These are phyloP conservation scores for Andrographis paniculata DNA, from an alignment of 305 asterid species.

Conservation along the genomic window DNA sequence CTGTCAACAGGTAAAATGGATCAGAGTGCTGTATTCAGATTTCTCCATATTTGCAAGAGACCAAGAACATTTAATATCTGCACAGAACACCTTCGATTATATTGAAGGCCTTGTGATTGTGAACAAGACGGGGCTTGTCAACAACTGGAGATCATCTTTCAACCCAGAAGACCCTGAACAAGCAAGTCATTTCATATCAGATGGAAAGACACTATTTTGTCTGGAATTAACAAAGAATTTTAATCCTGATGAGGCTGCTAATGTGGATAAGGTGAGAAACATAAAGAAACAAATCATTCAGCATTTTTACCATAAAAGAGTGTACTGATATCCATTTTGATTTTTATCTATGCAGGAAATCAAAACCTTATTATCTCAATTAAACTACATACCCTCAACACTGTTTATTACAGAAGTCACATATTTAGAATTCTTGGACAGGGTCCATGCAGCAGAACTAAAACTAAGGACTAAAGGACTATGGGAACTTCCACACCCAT, in stretches of 20 bases:
- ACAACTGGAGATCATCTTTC: conserved; percentile 76
- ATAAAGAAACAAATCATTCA: not conserved
- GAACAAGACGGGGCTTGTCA: conserved; percentile 56
- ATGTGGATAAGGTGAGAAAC: conserved; percentile 40
- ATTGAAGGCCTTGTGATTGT: conserved; percentile 80
- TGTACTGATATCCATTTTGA: conserved; percentile 1
- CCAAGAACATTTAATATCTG: conserved; percentile 61
- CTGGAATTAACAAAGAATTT: conserved; percentile 73
- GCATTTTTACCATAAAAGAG: not conserved
- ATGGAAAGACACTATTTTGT: conserved; percentile 70
- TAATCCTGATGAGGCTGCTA: conserved; percentile 37
- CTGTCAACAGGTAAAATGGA: conserved; percentile 72
- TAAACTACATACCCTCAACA: conserved; percentile 70
- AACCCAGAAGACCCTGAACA: conserved; percentile 52
- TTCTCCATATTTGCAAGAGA: conserved; percentile 58
- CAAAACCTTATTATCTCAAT: conserved; percentile 40
- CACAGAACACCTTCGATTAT: conserved; percentile 62
- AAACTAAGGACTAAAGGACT: conserved; percentile 55
- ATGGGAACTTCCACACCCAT: conserved; percentile 91
- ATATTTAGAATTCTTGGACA: conserved; percentile 72
- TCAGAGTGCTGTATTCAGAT: conserved; percentile 70
- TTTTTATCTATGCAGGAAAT: conserved; percentile 49
- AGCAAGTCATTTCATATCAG: conserved; percentile 57
- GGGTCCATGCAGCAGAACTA: conserved; percentile 69
- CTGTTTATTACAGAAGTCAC: conserved; percentile 54